A percentile compares a stretch with the other conserved stretches of the same genome.
Evolutionary conservation across 192 early-diverging fungal species (phyloP).

Genomic region (Podila minutissima): DNA sequence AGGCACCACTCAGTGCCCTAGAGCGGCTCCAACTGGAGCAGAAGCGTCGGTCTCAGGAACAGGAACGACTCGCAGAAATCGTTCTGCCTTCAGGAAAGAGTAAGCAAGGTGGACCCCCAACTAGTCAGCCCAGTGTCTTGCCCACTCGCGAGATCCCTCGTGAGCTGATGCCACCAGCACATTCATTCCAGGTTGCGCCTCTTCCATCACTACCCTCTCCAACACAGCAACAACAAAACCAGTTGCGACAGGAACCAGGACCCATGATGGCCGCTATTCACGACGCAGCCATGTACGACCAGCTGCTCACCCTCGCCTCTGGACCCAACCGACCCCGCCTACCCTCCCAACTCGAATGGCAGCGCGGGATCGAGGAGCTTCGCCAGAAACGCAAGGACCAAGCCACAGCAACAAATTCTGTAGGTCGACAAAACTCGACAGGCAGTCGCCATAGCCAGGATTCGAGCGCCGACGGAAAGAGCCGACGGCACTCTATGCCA

Average conservation of each 20-base stretch:
- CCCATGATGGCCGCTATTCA: neutral
- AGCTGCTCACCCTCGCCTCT: constrained; percentile 18
- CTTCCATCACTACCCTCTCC: neutral
- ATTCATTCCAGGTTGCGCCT: neutral
- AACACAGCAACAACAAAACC: constrained; percentile 5
- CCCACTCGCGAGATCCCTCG: constrained; percentile 10
- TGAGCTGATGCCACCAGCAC: constrained; percentile 8
- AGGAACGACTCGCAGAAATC: constrained; percentile 20
- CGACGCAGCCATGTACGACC: constrained; percentile 30
- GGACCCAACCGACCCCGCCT: constrained; percentile 34
- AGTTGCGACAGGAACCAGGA: neutral
- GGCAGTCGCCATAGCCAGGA: constrained; percentile 37
- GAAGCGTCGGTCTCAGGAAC: constrained; percentile 18
- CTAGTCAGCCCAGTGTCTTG: neutral
- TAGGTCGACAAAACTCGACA: constrained; percentile 36
- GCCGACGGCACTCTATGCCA: constrained; percentile 46
- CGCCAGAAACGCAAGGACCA: constrained; percentile 15
- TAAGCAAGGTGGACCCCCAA: neutral
- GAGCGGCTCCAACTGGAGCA: constrained; percentile 27
- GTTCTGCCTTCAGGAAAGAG: constrained; percentile 7
- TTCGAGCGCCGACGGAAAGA: constrained; percentile 20
- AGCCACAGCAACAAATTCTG: constrained; percentile 20
- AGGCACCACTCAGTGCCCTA: constrained; percentile 18
- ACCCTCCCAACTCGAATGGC: constrained; percentile 39
- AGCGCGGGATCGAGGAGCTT: constrained; percentile 29